Conservation (phyloP, 208 protist species). For the Trypanosoma avium region DNA sequence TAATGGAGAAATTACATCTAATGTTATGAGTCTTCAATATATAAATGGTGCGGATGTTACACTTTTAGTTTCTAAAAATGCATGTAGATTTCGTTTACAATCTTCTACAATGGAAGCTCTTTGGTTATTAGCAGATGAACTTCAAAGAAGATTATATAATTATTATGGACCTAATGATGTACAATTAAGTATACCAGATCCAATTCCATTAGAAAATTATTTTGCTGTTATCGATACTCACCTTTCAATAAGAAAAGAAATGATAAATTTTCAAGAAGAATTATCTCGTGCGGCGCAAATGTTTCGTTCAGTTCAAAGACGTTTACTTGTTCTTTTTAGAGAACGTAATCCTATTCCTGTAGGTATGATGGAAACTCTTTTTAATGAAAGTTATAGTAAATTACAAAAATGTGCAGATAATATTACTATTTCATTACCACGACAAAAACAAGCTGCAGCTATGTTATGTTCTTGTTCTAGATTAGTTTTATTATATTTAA, state of each 20-base stretch:
- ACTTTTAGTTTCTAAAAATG: constrained; percentile 92
- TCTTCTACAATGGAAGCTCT: constrained; percentile 81
- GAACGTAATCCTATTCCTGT: constrained; percentile 81
- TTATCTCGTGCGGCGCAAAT: constrained; percentile 62
- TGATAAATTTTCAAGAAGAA: constrained; percentile 34
- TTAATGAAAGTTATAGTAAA: constrained; percentile 75
- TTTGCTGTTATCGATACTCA: constrained; percentile 82
- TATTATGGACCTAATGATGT: constrained; percentile 46
- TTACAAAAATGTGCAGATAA: constrained; percentile 54
- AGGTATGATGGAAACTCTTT: constrained; percentile 73
- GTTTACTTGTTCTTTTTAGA: constrained; percentile 87
- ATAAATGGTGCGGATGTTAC: constrained; percentile 87
- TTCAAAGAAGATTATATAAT: constrained; percentile 47
- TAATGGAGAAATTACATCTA: constrained; percentile 38
- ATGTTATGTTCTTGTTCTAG: constrained; percentile 79
- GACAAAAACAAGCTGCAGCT: constrained; percentile 49
- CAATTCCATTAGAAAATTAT: constrained; percentile 80
- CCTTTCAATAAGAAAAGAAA: constrained; percentile 56
- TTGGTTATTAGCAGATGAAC: constrained; percentile 78
- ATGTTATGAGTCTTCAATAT: constrained; percentile 84
- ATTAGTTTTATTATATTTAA: constrained; percentile 69
- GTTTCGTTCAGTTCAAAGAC: constrained; percentile 90
- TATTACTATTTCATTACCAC: constrained; percentile 33
- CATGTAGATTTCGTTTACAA: constrained; percentile 87
- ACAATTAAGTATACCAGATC: constrained; percentile 61